Base-by-base conservation (phyloP, 345 rosid species). In the Cardamine resedifolia region DNA sequence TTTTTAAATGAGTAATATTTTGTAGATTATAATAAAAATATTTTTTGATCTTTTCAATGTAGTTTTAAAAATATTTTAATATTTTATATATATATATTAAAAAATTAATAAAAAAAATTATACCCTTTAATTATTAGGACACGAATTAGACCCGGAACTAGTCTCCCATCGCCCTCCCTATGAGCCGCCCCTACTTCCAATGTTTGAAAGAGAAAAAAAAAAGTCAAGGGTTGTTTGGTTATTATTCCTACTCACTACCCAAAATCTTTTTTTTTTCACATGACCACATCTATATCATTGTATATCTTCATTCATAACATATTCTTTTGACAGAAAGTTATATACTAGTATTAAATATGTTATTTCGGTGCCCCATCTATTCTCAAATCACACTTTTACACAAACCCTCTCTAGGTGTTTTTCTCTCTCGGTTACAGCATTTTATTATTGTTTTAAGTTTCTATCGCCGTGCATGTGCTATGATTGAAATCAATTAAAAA, bases 141-240 rank as follows among this genome's bases (percentile, higher is more conserved):
- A n/a, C n/a, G n/a, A n/a, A n/a, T n/a, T n/a, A n/a, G n/a, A n/a
- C n/a, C n/a, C n/a, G n/a, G n/a, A n/a, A n/a, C n/a, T n/a, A n/a
- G n/a, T n/a, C n/a, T n/a, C n/a, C n/a, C n/a, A n/a, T n/a, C n/a
- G n/a, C n/a, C n/a, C n/a, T n/a, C n/a, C n/a, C n/a, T n/a, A n/a
- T n/a, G n/a, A n/a, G n/a, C n/a, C n/a, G n/a, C n/a, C n/a, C n/a
- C n/a, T n/a, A n/a, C n/a, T n/a, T n/a, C n/a, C n/a, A n/a, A n/a
- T n/a, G n/a, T 26, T 73, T 65, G 26, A 0, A 26, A 56, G 50
- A 52, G 10, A 34, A 34, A 27, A 19, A n/a, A 2, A 20, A 20
- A 75, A 75, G 74, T 75, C 69, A 67, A 75, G 58, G 58, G 64
- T 75, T 52, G 74, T 68, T 68, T 60, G 69, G 64, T 75, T 75